A percentile compares a stretch with the other conserved stretches of the same genome.
Evolutionary conservation across 2,329 filamentous ascomycete genomes (phyloP).

Genomic region (Aspergillus sclerotialis): DNA sequence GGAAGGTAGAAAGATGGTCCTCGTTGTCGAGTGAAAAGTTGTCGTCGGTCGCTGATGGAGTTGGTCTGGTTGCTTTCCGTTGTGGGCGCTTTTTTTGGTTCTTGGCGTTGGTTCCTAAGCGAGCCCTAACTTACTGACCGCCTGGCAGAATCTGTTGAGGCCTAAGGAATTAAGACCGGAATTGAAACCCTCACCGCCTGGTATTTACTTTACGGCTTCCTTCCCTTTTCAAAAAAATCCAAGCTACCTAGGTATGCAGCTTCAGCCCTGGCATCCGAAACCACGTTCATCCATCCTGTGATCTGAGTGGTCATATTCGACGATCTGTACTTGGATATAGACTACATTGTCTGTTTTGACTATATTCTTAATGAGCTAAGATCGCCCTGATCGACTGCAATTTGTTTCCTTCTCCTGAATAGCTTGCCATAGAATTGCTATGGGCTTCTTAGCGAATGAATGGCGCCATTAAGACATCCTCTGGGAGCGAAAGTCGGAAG

Average conservation of each 20-base stretch:
- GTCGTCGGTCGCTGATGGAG: slow-evolving; percentile 30
- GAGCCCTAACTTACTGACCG: slow-evolving; percentile 38
- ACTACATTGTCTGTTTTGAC: neutral
- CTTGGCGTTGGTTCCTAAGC: slow-evolving; percentile 34
- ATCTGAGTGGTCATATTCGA: too few species aligned
- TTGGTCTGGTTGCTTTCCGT: slow-evolving; percentile 20
- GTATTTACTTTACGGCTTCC: slow-evolving; percentile 4
- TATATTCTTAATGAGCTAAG: too few species aligned
- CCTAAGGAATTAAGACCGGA: too few species aligned
- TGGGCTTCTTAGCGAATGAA: too few species aligned
- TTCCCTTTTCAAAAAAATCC: neutral
- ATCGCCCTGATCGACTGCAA: too few species aligned
- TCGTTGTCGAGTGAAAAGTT: slow-evolving; percentile 33
- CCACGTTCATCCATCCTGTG: too few species aligned
- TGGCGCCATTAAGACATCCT: too few species aligned
- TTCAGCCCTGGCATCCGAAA: too few species aligned
- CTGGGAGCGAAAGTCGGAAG: too few species aligned
- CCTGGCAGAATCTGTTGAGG: slow-evolving; percentile 2
- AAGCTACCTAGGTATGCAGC: too few species aligned
- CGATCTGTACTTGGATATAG: neutral
- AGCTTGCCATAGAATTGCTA: too few species aligned
- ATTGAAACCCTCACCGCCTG: slow-evolving; percentile 16
- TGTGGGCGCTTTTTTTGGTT: slow-evolving; percentile 34
- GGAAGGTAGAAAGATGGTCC: slow-evolving; percentile 31
- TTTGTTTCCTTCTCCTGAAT: too few species aligned